Conservation (phyloP, 345 rosid species). For the Ricinus communis region DNA sequence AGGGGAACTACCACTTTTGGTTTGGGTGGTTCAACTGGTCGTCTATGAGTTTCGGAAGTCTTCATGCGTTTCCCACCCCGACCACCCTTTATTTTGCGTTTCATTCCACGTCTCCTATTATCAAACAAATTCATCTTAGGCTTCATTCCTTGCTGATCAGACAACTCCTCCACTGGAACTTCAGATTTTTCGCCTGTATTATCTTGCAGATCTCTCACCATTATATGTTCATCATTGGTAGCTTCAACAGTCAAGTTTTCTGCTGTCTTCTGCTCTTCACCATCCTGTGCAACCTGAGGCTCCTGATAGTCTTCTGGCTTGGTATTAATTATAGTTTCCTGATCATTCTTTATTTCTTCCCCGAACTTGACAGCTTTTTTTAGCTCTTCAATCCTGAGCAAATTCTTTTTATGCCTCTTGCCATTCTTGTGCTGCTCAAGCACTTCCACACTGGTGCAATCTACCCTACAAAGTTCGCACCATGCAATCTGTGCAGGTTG, state of each 20-base stretch:
- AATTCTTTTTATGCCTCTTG: constrained; percentile 39
- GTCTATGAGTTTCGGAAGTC: constrained; percentile 18
- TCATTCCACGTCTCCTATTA: constrained; percentile 22
- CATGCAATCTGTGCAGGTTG: constrained; percentile 17
- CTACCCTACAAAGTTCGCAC: constrained; percentile 45
- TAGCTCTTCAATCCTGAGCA: constrained; percentile 25
- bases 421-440: constrained; percentile 45
- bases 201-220: constrained; percentile 5
- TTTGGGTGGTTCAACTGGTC: constrained; percentile 21
- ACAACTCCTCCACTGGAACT: neutral
- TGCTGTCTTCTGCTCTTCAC: constrained; percentile 7
- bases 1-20: constrained; percentile 34
- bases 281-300: constrained; percentile 10
- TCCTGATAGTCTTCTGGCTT: constrained; percentile 12
- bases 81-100: constrained; percentile 31
- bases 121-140: constrained; percentile 11
- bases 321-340: constrained; percentile 13
- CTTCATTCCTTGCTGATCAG: constrained; percentile 15
- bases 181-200: neutral
- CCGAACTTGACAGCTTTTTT: constrained; percentile 18
- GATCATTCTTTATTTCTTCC: constrained; percentile 2
- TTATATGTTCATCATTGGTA: constrained; percentile 9
- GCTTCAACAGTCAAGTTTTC: constrained; percentile 3
- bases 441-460: constrained; percentile 36
- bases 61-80: constrained; percentile 22